Percentiles rank a stretch among this genome's conserved stretches.
These are phyloP conservation scores for Pisolithus sp. DNA, from an alignment of 768 basidiomycete genomes.

Conservation along the genomic window DNA sequence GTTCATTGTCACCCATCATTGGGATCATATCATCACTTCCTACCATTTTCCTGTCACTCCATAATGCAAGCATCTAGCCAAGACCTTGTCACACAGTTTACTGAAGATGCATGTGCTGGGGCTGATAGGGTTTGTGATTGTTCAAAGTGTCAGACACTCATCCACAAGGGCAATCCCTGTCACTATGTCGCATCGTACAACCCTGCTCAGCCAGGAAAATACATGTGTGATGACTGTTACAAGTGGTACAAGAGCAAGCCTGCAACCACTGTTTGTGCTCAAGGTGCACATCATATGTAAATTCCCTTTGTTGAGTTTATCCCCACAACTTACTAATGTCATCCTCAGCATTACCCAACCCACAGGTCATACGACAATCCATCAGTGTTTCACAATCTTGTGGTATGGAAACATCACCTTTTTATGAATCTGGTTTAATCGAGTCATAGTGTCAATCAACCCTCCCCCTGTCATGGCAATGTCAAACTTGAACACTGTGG, in stretches of 20 bases:
- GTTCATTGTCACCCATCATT: neutral
- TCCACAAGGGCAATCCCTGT: conserved; percentile 2
- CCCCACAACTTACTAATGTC: neutral
- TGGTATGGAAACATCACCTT: neutral
- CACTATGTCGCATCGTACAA: conserved; percentile 1
- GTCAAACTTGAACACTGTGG: neutral
- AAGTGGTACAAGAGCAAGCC: neutral
- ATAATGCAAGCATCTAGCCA: neutral
- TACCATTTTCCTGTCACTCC: neutral
- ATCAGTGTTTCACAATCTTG: neutral
- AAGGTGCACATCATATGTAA: neutral
- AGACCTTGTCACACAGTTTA: conserved; percentile 6
- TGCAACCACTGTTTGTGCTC: neutral
- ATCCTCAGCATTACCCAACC: neutral
- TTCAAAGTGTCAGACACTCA: neutral
- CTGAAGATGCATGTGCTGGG: conserved; percentile 2
- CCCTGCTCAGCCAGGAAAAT: neutral
- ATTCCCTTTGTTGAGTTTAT: neutral
- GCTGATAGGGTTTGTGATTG: neutral
- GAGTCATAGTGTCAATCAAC: neutral
- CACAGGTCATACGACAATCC: neutral
- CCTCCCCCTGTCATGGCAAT: neutral
- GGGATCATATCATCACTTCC: neutral
- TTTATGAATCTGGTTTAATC: neutral
- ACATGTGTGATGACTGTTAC: conserved; percentile 1